Evolutionary conservation across 352 stramenopile species (phyloP).

Genomic region (Globisporangium heterothallicum): DNA sequence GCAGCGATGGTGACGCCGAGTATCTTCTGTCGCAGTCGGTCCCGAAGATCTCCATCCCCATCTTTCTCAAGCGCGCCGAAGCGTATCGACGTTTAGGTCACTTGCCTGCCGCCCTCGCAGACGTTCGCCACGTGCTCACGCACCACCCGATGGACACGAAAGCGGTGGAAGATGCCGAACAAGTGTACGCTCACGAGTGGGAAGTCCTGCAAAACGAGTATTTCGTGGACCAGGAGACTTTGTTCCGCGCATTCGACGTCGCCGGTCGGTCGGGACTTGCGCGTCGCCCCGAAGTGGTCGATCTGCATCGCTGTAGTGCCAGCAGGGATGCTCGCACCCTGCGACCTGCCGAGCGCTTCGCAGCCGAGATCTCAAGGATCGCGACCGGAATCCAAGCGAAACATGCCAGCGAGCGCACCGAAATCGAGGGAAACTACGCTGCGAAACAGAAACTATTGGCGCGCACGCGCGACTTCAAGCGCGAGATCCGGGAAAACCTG

Average conservation of each 20-base stretch:
- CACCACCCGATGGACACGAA: conserved; percentile 17
- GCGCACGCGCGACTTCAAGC: conserved; percentile 44
- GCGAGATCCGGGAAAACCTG: conserved; percentile 53
- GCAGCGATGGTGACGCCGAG: conserved; percentile 3
- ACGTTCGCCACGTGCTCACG: conserved; percentile 33
- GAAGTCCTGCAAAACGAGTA: conserved; percentile 38
- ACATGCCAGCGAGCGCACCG: conserved; percentile 2
- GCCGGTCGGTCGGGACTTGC: conserved; percentile 27
- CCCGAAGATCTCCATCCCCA: conserved; percentile 21
- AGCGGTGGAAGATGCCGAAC: conserved; percentile 13
- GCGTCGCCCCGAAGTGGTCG: conserved; percentile 35
- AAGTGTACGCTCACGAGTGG: conserved; percentile 23
- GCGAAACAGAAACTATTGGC: conserved; percentile 19
- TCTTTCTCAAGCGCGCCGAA: conserved; percentile 41
- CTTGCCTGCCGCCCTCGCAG: conserved; percentile 32
- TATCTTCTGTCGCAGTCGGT: conserved; percentile 11
- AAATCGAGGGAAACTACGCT: conserved; percentile 16
- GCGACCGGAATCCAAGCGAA: conserved; percentile 9
- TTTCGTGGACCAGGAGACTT: conserved; percentile 40
- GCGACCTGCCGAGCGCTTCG: conserved; percentile 33
- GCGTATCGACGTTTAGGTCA: conserved; percentile 43
- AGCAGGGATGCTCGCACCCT: conserved; percentile 2
- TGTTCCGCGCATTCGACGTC: conserved; percentile 50
- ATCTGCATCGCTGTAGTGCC: conserved; percentile 13
- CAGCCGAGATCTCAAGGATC: conserved; percentile 17